Evolutionary conservation across 1,139 yeast species (phyloP).

Genomic region (Blastobotrys malaysiensis): DNA sequence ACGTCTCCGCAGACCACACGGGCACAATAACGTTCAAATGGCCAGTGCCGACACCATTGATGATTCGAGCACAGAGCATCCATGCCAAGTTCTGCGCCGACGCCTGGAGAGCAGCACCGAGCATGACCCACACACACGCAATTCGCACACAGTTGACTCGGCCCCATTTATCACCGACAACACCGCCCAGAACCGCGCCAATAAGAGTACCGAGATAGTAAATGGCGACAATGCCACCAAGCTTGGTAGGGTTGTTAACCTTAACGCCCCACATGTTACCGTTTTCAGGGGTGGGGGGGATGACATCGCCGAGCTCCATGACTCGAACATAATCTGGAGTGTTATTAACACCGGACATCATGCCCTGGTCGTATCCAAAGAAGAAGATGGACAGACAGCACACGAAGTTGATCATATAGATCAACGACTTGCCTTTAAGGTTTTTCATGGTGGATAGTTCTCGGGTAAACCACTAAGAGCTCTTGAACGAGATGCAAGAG

Average conservation of each 20-base stretch:
- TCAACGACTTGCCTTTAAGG: slow-evolving; percentile 13
- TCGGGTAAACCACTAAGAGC: background rate
- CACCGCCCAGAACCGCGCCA: slow-evolving; percentile 34
- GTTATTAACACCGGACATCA: slow-evolving; percentile 49
- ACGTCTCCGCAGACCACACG: slow-evolving; percentile 52
- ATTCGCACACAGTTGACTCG: slow-evolving; percentile 29
- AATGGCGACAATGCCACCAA: slow-evolving; percentile 40
- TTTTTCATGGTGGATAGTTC: background rate
- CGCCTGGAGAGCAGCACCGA: slow-evolving; percentile 34
- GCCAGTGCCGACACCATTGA: slow-evolving; percentile 56
- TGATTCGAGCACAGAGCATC: slow-evolving; percentile 44
- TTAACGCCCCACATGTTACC: slow-evolving; percentile 26
- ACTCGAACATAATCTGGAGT: slow-evolving; percentile 34
- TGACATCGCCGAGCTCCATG: slow-evolving; percentile 28
- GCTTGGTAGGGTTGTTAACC: slow-evolving; percentile 35
- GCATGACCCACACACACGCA: slow-evolving; percentile 29
- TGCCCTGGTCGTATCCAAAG: slow-evolving; percentile 56
- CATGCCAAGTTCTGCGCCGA: slow-evolving; percentile 29
- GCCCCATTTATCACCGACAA: slow-evolving; percentile 28
- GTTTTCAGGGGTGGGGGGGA: slow-evolving; percentile 14
- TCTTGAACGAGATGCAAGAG: background rate
- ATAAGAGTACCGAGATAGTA: slow-evolving; percentile 36
- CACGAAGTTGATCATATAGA: slow-evolving; percentile 16
- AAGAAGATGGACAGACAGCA: slow-evolving; percentile 35
- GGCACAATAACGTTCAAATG: slow-evolving; percentile 57